phyloP scores from a whole-genome alignment of 2,329 filamentous ascomycete genomes.

The Bipolaris zeicola region DNA sequence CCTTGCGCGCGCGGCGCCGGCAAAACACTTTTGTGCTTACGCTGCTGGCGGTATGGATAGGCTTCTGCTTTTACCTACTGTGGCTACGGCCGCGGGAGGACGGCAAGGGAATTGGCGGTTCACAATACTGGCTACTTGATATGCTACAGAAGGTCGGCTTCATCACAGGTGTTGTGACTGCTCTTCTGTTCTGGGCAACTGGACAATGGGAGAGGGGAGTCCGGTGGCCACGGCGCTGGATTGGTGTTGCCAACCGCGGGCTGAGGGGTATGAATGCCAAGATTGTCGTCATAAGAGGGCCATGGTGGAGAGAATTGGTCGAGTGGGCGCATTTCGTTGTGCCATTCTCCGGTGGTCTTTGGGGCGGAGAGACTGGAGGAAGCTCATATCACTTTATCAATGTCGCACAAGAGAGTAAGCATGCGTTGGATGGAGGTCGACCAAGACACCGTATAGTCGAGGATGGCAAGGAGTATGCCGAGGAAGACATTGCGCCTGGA shows the following conservation, averaged over 20 bases:
- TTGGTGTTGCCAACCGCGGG: constrained; percentile 85
- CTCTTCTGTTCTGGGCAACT: constrained; percentile 86
- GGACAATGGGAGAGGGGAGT: constrained; percentile 97
- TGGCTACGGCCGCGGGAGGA: constrained; percentile 97
- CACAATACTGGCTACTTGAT: constrained; percentile 95
- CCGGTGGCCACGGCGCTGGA: constrained; percentile 90
- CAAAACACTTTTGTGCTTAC: constrained; percentile 93
- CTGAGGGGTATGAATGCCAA: constrained; percentile 94
- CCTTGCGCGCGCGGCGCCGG: constrained; percentile 82
- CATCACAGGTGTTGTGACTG: constrained; percentile 87
- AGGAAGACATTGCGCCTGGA: constrained; percentile 88
- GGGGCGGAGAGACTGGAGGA: constrained; percentile 57
- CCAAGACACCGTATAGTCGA: constrained; percentile 55
- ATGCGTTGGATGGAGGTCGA: constrained; percentile 28
- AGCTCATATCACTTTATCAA: constrained; percentile 81
- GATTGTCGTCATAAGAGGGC: constrained; percentile 82
- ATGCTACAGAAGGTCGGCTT: constrained; percentile 88
- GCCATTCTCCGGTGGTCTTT: constrained; percentile 63
- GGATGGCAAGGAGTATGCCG: constrained; percentile 66
- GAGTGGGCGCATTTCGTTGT: constrained; percentile 77
- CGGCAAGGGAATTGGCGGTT: constrained; percentile 86
- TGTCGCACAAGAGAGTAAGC: constrained; percentile 51
- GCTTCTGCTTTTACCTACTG: constrained; percentile 84
- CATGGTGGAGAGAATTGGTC: constrained; percentile 79
- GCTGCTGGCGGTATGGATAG: constrained; percentile 78